phyloP scores from a whole-genome alignment of 2,329 filamentous ascomycete species.

The Botrytis pseudocinerea region DNA sequence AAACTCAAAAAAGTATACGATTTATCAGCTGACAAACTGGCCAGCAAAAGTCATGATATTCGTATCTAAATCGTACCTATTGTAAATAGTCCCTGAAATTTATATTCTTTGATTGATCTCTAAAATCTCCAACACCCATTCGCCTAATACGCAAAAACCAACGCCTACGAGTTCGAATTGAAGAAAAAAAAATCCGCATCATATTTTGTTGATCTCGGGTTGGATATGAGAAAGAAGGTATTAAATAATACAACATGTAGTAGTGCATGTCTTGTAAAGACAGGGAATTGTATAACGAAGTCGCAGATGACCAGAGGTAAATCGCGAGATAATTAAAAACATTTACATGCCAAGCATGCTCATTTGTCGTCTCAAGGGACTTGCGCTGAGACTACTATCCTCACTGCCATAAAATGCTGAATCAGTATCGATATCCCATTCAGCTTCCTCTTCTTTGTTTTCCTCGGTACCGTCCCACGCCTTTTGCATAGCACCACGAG shows the following conservation, averaged over 20 bases:
- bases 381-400: constrained; percentile 66
- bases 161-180: neutral
- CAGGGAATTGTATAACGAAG: neutral
- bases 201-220: neutral
- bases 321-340: neutral
- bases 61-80: neutral
- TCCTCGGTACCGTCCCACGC: constrained; percentile 61
- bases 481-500: constrained; percentile 87
- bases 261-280: neutral
- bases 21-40: neutral
- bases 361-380: constrained; percentile 71
- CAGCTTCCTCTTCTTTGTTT: constrained; percentile 52
- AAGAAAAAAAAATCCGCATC: neutral
- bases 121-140: neutral
- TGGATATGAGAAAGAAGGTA: neutral
- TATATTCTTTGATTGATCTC: neutral
- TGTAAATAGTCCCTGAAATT: neutral
- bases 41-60: constrained; percentile 14
- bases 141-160: neutral
- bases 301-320: neutral
- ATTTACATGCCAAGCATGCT: constrained; percentile 64
- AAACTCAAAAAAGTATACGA: neutral
- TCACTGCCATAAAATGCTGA: constrained; percentile 70
- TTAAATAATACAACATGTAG: constrained; percentile 3
- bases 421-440: constrained; percentile 96